Evolutionary conservation across 495 filamentous ascomycete species (phyloP).

Genomic region (Neurospora sp.): DNA sequence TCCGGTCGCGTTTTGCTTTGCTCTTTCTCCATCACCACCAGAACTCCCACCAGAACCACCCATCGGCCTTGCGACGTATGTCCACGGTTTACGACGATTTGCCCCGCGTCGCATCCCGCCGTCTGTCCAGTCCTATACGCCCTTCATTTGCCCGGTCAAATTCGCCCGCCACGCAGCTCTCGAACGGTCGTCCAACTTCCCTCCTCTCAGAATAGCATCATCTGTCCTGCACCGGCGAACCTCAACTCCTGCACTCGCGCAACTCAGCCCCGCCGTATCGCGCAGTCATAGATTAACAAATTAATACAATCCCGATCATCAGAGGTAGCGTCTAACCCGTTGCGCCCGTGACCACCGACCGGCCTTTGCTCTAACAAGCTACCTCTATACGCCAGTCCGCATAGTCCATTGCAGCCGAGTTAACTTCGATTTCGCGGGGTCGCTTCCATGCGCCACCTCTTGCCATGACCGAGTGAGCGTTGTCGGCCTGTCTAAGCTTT

Average conservation of each 20-base stretch:
- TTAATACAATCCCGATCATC: not conserved
- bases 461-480: conserved; percentile 13
- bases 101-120: not conserved
- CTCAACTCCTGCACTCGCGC: not conserved
- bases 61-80: not conserved
- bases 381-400: not conserved
- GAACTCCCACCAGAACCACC: not conserved
- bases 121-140: not conserved
- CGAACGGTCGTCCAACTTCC: not conserved
- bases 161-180: not conserved
- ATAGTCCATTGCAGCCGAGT: not conserved
- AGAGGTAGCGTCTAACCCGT: not conserved
- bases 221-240: not conserved
- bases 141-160: not conserved
- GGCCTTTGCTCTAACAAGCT: not conserved
- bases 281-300: not conserved
- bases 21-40: not conserved
- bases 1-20: not conserved
- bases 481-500: conserved; percentile 8
- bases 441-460: conserved; percentile 1
- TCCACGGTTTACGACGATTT: not conserved
- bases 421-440: not conserved
- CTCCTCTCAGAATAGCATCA: not conserved
- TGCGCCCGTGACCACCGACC: not conserved
- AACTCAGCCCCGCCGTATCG: not conserved